Conservation (phyloP, 257 asterid genomes). For the Oldenlandia corymbosa region DNA sequence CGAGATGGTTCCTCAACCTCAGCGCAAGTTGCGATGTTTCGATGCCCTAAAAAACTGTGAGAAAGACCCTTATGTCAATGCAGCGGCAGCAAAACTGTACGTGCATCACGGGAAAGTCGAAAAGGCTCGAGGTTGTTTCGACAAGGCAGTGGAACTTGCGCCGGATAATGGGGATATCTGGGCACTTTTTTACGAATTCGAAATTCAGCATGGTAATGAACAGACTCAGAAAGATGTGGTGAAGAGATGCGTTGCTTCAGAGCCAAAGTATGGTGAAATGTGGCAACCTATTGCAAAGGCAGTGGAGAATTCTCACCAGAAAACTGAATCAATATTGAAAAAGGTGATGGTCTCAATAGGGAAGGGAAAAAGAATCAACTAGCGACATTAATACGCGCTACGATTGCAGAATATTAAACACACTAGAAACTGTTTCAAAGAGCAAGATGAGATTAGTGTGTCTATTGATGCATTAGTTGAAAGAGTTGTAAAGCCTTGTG, state of each 20-base stretch:
- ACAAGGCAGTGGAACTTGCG: constrained; percentile 62
- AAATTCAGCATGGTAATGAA: constrained; percentile 64
- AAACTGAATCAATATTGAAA: constrained; percentile 66
- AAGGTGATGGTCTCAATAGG: constrained; percentile 77
- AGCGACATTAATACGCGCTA: too few relatives aligned
- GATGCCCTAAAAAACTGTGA: constrained; percentile 66
- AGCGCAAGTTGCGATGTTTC: constrained; percentile 52
- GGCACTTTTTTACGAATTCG: constrained; percentile 76
- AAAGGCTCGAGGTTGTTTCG: constrained; percentile 66
- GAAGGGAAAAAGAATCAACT: constrained; percentile 48
- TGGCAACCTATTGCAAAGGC: constrained; percentile 83
- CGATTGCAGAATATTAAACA: too few relatives aligned
- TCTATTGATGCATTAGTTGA: too few relatives aligned
- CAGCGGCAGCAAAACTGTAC: constrained; percentile 71
- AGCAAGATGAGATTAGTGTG: too few relatives aligned
- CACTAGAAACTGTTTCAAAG: too few relatives aligned
- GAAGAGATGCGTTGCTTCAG: constrained; percentile 66
- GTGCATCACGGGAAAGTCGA: constrained; percentile 89
- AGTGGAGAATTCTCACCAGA: constrained; percentile 89
- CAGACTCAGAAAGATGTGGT: constrained; percentile 69
- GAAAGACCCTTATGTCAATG: constrained; percentile 64
- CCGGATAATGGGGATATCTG: constrained; percentile 91
- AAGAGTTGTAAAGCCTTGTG: too few relatives aligned
- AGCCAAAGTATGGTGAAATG: constrained; percentile 89
- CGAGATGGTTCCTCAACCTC: constrained; percentile 75